These are phyloP conservation scores for Senna siamea DNA, from an alignment of 306 rosid genomes.

Conservation along the genomic window DNA sequence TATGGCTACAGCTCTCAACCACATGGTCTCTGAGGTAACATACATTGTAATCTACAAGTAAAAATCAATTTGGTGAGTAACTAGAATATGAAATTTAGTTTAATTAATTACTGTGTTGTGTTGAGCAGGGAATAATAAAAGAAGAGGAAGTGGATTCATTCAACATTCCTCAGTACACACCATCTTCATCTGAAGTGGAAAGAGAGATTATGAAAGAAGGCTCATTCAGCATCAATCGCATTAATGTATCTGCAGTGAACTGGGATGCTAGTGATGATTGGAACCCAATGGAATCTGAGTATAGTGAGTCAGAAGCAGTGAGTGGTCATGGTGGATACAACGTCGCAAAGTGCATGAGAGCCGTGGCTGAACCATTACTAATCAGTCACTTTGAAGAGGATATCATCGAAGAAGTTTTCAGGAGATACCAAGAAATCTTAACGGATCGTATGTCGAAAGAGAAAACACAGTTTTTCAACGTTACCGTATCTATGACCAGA, in stretches of 20 bases:
- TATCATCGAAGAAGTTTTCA: conserved; percentile 43
- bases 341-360: conserved; percentile 49
- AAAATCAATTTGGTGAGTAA: too few relatives aligned
- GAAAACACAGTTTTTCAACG: conserved; percentile 38
- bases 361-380: conserved; percentile 44
- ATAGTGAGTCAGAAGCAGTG: background rate
- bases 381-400: conserved; percentile 39
- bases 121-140: conserved; percentile 46
- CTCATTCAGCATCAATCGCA: conserved; percentile 43
- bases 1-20: conserved; percentile 53
- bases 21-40: conserved; percentile 52
- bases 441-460: conserved; percentile 40
- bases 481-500: conserved; percentile 23
- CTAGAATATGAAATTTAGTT: too few relatives aligned
- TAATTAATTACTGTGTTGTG: too few relatives aligned
- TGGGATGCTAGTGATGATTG: conserved; percentile 43
- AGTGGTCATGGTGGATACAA: conserved; percentile 31
- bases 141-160: conserved; percentile 54
- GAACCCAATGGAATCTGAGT: conserved; percentile 22
- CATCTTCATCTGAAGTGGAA: conserved; percentile 54
- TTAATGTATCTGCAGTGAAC: conserved; percentile 38
- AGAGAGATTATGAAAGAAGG: conserved; percentile 54
- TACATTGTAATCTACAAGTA: too few relatives aligned
- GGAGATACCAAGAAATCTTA: conserved; percentile 27
- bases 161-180: conserved; percentile 63